Percentiles rank a stretch among this genome's conserved stretches.
Conservation (phyloP, 441 rosid genomes). For the Syzygium syzygioides region DNA sequence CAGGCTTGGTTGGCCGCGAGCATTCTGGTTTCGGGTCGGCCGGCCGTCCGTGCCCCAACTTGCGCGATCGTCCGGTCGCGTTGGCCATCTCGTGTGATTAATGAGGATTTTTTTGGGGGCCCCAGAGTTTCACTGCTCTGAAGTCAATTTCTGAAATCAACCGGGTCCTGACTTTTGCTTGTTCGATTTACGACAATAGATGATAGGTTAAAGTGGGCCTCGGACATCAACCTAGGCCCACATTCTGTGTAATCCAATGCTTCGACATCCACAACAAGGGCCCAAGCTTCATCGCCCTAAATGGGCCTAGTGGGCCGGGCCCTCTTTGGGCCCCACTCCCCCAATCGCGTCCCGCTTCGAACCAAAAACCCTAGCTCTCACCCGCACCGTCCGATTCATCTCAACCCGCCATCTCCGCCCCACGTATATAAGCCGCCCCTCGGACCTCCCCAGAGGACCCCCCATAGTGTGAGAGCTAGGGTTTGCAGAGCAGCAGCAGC, state of each 20-base stretch:
- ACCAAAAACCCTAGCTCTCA: constrained; percentile 8
- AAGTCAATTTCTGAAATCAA: neutral
- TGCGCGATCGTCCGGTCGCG: neutral
- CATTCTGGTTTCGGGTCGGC: neutral
- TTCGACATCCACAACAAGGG: neutral
- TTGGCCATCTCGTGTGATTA: neutral
- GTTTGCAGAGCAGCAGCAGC: constrained; percentile 3
- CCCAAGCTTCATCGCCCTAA: neutral
- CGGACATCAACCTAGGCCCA: neutral
- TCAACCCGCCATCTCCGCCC: neutral
- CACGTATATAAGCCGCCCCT: neutral
- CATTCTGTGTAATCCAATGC: rapidly evolving
- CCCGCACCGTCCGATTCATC: constrained; percentile 11
- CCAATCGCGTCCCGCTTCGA: neutral
- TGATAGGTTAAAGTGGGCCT: neutral
- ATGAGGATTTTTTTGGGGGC: neutral
- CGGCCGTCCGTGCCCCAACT: neutral
- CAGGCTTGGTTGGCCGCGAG: neutral
- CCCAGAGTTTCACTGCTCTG: neutral
- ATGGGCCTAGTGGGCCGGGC: neutral
- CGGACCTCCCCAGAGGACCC: rapidly evolving
- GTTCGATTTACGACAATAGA: neutral
- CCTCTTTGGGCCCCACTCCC: neutral
- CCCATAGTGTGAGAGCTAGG: neutral
- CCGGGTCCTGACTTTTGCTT: neutral